Conservation (phyloP, 2,329 filamentous ascomycete genomes). For the Diplodia corticola region DNA sequence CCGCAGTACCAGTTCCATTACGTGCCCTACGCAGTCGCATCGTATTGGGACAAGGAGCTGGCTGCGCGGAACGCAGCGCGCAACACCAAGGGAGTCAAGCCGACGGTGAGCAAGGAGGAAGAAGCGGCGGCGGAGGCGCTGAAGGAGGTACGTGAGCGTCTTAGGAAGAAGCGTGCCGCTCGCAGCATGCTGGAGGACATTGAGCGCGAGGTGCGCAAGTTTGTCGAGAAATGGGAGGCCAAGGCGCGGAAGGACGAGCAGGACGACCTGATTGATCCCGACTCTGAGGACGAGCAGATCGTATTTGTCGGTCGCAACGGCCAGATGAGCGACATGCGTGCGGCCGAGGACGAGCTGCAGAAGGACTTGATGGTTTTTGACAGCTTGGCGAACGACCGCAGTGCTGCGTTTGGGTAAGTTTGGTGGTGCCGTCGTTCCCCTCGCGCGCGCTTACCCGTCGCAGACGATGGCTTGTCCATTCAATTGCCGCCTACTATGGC, state of each 20-base stretch:
- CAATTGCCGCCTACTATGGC: conserved; percentile 89
- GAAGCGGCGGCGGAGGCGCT: conserved; percentile 61
- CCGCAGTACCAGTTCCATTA: conserved; percentile 76
- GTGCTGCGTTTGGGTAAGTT: conserved; percentile 78
- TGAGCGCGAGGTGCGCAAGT: conserved; percentile 79
- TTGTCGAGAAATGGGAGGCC: conserved; percentile 65
- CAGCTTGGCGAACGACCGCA: conserved; percentile 70
- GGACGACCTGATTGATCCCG: conserved; percentile 44
- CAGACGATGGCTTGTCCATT: conserved; percentile 89
- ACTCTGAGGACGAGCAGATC: conserved; percentile 77
- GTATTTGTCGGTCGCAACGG: conserved; percentile 78
- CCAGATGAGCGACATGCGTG: conserved; percentile 60
- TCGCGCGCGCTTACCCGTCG: not conserved
- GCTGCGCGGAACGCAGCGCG: conserved; percentile 47
- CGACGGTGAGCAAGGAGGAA: conserved; percentile 42
- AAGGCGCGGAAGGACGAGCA: conserved; percentile 46
- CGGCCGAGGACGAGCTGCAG: conserved; percentile 55
- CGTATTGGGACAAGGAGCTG: conserved; percentile 71
- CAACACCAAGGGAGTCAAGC: conserved; percentile 38
- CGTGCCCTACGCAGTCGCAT: conserved; percentile 86
- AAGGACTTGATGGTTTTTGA: conserved; percentile 77
- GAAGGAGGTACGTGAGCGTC: conserved; percentile 73
- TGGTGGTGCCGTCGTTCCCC: not conserved
- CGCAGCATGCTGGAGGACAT: conserved; percentile 78
- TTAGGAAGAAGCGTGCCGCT: conserved; percentile 78